phyloP scores from a whole-genome alignment of 345 rosid species.

The Arabidopsis suecica region DNA sequence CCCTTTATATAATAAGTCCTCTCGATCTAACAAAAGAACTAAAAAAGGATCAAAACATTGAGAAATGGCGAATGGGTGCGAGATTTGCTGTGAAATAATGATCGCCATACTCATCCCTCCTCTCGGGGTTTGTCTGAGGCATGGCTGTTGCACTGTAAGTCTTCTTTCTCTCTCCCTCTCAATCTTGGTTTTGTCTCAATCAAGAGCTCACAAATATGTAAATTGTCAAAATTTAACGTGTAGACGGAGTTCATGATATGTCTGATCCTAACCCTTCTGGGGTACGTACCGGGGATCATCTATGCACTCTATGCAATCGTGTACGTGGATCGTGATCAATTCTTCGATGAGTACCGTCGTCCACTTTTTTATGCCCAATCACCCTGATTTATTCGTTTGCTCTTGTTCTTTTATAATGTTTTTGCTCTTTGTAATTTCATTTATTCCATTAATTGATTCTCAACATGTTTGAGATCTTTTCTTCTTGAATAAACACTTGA shows the following conservation, averaged over 20 bases:
- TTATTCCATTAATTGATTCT: not conserved
- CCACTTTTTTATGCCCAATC: constrained; percentile 58
- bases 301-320: constrained; percentile 89
- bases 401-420: not conserved
- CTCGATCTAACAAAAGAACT: not conserved
- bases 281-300: constrained; percentile 90
- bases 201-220: not conserved
- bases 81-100: constrained; percentile 76
- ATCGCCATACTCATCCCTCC: constrained; percentile 87
- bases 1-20: not conserved
- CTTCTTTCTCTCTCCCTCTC: not conserved
- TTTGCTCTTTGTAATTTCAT: not conserved
- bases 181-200: not conserved
- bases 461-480: not conserved
- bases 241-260: constrained; percentile 88
- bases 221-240: constrained; percentile 14
- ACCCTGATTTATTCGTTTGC: constrained; percentile 20
- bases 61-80: constrained; percentile 75
- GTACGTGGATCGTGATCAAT: constrained; percentile 81
- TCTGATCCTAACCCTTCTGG: constrained; percentile 74
- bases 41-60: not conserved
- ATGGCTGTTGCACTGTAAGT: constrained; percentile 85
- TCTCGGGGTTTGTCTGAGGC: constrained; percentile 85
- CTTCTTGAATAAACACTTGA: not conserved
- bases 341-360: constrained; percentile 86